These are phyloP conservation scores for Xylaria sp. DNA, from an alignment of 2,329 filamentous ascomycete genomes.

Conservation along the genomic window DNA sequence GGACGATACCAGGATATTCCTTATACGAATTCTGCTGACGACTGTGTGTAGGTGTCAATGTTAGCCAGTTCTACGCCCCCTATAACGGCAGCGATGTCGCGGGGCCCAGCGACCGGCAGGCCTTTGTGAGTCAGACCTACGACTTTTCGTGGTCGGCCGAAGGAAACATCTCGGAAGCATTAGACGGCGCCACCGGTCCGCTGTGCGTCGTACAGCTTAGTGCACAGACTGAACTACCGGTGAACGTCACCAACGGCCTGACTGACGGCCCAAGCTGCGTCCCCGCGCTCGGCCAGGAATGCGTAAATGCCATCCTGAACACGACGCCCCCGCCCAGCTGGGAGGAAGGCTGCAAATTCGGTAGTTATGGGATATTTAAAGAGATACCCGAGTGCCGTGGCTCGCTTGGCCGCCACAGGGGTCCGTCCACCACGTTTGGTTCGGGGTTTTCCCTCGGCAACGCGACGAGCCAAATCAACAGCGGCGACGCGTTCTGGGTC, in stretches of 20 bases:
- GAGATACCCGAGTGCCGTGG: not conserved
- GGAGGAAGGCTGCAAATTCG: not conserved
- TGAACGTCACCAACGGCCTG: conserved; percentile 2
- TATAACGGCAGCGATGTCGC: conserved; percentile 6
- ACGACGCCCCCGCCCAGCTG: not conserved
- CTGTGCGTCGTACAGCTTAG: not conserved
- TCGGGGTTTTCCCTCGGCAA: not conserved
- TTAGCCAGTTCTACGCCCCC: conserved; percentile 11
- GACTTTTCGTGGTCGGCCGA: conserved; percentile 5
- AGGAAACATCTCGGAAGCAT: conserved; percentile 4
- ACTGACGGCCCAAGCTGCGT: conserved; percentile 5
- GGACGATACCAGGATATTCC: not conserved
- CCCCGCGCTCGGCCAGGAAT: conserved; percentile 5
- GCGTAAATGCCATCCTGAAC: conserved; percentile 3
- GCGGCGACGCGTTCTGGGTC: conserved; percentile 1
- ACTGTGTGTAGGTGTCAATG: not conserved
- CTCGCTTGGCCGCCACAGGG: not conserved
- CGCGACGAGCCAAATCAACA: not conserved
- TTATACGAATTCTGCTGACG: not conserved
- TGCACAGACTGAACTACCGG: not conserved
- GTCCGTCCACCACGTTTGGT: not conserved
- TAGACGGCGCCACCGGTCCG: not conserved
- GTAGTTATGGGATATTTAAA: not conserved
- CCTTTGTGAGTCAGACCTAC: conserved; percentile 10
- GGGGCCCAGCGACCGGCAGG: not conserved